Percentiles rank a stretch among this genome's conserved stretches.
Conservation (phyloP, 345 rosid species). For the Brassica juncea region DNA sequence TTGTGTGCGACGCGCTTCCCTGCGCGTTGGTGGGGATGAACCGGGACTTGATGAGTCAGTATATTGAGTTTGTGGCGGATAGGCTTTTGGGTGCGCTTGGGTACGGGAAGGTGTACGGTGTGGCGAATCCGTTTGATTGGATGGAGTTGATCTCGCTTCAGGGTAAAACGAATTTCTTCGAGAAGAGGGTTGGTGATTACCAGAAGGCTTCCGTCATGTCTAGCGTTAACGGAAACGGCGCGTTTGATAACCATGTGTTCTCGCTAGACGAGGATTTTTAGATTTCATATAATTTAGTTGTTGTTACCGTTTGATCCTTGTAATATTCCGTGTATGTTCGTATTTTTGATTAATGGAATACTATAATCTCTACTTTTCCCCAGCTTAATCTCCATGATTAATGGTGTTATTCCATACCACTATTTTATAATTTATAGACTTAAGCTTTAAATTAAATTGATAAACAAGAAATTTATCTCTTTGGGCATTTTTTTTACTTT, state of each 20-base stretch:
- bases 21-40: constrained; percentile 95
- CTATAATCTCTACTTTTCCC: background rate
- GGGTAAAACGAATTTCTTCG: constrained; percentile 87
- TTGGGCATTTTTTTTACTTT: background rate
- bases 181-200: constrained; percentile 82
- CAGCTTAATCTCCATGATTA: background rate
- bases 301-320: constrained; percentile 15
- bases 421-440: background rate
- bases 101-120: constrained; percentile 62
- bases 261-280: constrained; percentile 80
- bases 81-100: constrained; percentile 70
- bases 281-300: background rate
- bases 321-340: constrained; percentile 10
- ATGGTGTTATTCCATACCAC: too few relatives aligned
- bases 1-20: constrained; percentile 88
- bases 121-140: constrained; percentile 82
- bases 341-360: background rate
- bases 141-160: constrained; percentile 86
- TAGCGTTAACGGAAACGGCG: constrained; percentile 52
- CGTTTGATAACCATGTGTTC: constrained; percentile 55
- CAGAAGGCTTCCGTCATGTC: constrained; percentile 86
- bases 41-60: constrained; percentile 70
- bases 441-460: too few relatives aligned
- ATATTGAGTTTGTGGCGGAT: constrained; percentile 89
- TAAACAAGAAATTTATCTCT: too few relatives aligned